A percentile compares a stretch with the other conserved stretches of the same genome.
phyloP scores from a whole-genome alignment of 805 yeast species.

The Kuraishia piskuri region DNA sequence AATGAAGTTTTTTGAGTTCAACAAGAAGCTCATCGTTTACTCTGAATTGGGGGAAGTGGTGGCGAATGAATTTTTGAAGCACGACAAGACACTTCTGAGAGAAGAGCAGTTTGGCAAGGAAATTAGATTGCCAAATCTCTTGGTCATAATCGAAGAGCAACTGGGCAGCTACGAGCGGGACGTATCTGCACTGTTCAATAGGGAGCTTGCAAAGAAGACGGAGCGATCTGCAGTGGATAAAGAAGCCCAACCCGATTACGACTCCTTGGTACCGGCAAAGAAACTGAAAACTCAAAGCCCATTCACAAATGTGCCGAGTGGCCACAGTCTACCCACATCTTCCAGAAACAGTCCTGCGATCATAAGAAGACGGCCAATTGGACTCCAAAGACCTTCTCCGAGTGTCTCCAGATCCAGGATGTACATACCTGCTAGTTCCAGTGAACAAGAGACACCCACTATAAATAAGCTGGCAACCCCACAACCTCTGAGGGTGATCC shows the following conservation, averaged over 20 bases:
- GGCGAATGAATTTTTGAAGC: constrained; percentile 19
- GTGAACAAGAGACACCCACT: not conserved
- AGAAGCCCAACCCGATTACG: not conserved
- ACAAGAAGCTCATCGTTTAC: constrained; percentile 35
- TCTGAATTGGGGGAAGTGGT: constrained; percentile 22
- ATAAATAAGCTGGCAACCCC: not conserved
- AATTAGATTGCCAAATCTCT: constrained; percentile 12
- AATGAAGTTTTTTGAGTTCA: constrained; percentile 35
- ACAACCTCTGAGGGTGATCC: not conserved
- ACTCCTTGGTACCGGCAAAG: not conserved
- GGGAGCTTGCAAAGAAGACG: not conserved
- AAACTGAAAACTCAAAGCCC: not conserved
- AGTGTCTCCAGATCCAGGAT: too few relatives aligned
- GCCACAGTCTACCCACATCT: not conserved
- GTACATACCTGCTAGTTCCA: not conserved
- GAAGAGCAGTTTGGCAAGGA: constrained; percentile 12
- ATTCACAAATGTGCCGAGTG: not conserved
- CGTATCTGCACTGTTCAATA: constrained; percentile 17
- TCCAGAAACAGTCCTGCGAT: not conserved
- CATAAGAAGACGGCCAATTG: not conserved
- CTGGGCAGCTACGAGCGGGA: constrained; percentile 29
- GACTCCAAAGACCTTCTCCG: not conserved
- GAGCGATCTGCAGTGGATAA: not conserved
- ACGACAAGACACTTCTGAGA: constrained; percentile 10
- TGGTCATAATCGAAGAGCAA: constrained; percentile 23